Conservation (phyloP, 345 rosid genomes). For the Cochlearia excelsa region DNA sequence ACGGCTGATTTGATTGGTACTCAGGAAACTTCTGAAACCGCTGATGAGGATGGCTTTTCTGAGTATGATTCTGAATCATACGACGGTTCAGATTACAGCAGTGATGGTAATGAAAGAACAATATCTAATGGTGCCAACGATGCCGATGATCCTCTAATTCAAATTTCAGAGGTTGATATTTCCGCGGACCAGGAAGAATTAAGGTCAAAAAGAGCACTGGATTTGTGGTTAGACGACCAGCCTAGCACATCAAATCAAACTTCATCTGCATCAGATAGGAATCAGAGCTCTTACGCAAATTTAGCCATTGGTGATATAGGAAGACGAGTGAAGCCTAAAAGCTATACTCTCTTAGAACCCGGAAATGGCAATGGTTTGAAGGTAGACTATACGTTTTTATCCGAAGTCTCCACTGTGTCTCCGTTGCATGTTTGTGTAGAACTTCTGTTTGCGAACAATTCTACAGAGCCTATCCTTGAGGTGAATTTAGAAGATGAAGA, state of each 20-base stretch:
- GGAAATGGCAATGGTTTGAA: conserved; percentile 81
- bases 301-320: conserved; percentile 76
- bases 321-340: conserved; percentile 62
- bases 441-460: conserved; percentile 66
- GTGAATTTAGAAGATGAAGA: conserved; percentile 67
- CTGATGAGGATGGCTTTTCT: conserved; percentile 65
- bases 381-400: conserved; percentile 74
- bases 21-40: conserved; percentile 51
- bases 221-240: conserved; percentile 85
- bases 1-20: conserved; percentile 34
- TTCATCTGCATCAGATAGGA: conserved; percentile 42
- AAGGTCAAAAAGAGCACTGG: conserved; percentile 62
- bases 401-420: conserved; percentile 64
- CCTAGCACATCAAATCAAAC: conserved; percentile 53
- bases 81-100: conserved; percentile 43
- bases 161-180: conserved; percentile 54
- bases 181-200: conserved; percentile 50
- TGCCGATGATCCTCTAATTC: conserved; percentile 61
- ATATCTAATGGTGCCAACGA: conserved; percentile 46
- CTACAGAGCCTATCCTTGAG: conserved; percentile 53
- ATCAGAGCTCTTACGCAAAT: conserved; percentile 58
- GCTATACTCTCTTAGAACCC: conserved; percentile 65
- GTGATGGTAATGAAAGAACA: conserved; percentile 44
- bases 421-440: conserved; percentile 61
- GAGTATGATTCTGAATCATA: conserved; percentile 64